These are phyloP conservation scores for Diplodia intermedia DNA, from an alignment of 2,329 filamentous ascomycete genomes.

Conservation along the genomic window DNA sequence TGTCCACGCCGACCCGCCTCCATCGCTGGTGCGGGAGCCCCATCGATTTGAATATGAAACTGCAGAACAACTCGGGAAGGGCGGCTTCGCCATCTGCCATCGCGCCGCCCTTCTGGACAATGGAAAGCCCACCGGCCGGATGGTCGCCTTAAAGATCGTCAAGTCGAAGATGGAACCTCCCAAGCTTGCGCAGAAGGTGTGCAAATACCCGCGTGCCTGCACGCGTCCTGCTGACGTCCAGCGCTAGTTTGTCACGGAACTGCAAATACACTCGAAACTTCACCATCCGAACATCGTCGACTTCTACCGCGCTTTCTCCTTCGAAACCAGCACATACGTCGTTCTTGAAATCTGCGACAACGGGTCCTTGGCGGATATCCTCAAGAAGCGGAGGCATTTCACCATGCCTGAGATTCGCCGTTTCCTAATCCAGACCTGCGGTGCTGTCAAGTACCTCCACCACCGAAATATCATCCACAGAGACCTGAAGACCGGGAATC, in stretches of 20 bases:
- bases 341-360: conserved; percentile 94
- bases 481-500: conserved; percentile 97
- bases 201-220: background rate
- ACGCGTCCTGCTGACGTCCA: conserved; percentile 32
- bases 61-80: conserved; percentile 77
- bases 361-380: conserved; percentile 96
- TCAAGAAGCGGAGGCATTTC: conserved; percentile 86
- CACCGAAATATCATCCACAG: conserved; percentile 94
- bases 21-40: conserved; percentile 69
- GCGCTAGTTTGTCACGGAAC: conserved; percentile 73
- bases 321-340: conserved; percentile 87
- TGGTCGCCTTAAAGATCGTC: conserved; percentile 81
- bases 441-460: conserved; percentile 98
- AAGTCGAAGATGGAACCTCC: conserved; percentile 78
- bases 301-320: conserved; percentile 93
- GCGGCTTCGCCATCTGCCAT: conserved; percentile 83
- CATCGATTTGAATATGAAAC: conserved; percentile 75
- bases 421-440: conserved; percentile 92
- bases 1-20: conserved; percentile 59
- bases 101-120: conserved; percentile 68
- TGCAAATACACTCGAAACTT: conserved; percentile 99
- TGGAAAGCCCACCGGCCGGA: conserved; percentile 65
- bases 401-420: conserved; percentile 94
- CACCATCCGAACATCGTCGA: conserved; percentile 94
- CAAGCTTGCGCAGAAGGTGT: conserved; percentile 84